Evolutionary conservation across 1,284 basidiomycete species (phyloP), one percentile per base, ranked within the genome.

Genomic region (Cryptococcus sp.): DNA sequence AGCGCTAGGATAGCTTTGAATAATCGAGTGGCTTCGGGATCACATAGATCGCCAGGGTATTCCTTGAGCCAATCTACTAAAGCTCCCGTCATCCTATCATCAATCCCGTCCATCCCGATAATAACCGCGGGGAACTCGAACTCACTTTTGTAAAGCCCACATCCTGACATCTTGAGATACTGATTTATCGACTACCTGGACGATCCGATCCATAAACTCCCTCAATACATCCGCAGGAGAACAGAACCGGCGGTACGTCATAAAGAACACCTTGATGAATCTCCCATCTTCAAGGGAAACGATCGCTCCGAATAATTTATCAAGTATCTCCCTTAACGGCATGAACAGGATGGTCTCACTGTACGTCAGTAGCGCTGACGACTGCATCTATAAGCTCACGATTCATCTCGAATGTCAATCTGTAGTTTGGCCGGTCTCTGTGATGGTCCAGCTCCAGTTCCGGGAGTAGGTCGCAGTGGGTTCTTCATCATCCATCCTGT

Each of bases 211-310:
- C 13, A 64, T 52, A 41, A 75, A 68, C 53, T 69, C 63, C 4
- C 54, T 50, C 59, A 76, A 66, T 14, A 76, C 37, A 1, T 70
- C 66, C 1, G 45, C 45, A 2, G 75, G 70, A 4, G 56, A 51
- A 21, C 63, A 67, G 47, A 75, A 76, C 0, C 75, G 65, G 1
- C 75, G 67, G 51, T 71, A 76, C 0, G 66, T 69, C 53, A 72
- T 53, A 55, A 74, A 69, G 53, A 76, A 76, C 7, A 67, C 54
- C 18, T 58, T 56, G 11, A 72, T 58, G 44, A 74, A 72, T 10
- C 52, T 44, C 7, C 65, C 63, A 46, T 75, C 73, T 69, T 65
- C 60, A 16, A 62, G 63, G 2, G 69, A 67, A 1, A 70, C 62
- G 28, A 76, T 70, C 3, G 66, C 60, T 1, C 63, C 62, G 53